These are phyloP conservation scores for Ophiostoma sp. DNA, from an alignment of 2,329 filamentous ascomycete species.

Conservation along the genomic window DNA sequence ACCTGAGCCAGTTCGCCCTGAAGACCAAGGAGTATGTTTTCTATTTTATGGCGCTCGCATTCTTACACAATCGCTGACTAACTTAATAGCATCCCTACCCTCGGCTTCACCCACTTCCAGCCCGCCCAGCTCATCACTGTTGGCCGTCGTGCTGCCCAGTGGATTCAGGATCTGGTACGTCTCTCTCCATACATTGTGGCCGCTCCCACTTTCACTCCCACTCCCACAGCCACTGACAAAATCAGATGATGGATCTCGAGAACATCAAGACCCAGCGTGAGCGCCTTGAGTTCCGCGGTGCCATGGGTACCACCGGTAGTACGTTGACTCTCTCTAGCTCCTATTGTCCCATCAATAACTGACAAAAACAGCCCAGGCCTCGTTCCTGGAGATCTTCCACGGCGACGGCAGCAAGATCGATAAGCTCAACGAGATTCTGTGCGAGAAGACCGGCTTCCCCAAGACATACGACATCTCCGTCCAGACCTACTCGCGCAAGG, in stretches of 20 bases:
- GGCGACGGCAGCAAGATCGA: constrained; percentile 47
- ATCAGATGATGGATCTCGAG: constrained; percentile 55
- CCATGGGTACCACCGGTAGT: constrained; percentile 37
- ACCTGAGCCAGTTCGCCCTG: constrained; percentile 65
- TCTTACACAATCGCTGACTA: not conserved
- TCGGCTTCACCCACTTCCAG: constrained; percentile 59
- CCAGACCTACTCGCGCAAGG: constrained; percentile 61
- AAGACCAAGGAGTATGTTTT: constrained; percentile 35
- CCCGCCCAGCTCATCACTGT: constrained; percentile 57
- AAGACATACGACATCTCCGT: constrained; percentile 56
- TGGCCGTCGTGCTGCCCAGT: constrained; percentile 62
- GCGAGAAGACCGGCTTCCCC: constrained; percentile 51
- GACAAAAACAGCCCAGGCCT: constrained; percentile 42
- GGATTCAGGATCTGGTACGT: constrained; percentile 65
- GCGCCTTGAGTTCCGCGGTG: constrained; percentile 69
- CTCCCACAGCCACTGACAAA: not conserved
- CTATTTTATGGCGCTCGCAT: not conserved
- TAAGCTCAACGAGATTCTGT: constrained; percentile 50
- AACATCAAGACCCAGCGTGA: constrained; percentile 64
- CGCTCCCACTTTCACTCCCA: no score
- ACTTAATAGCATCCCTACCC: constrained; percentile 32
- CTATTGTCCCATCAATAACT: not conserved
- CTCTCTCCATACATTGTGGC: not conserved
- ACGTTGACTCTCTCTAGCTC: not conserved
- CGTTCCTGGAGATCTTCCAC: constrained; percentile 42